Conservation (phyloP, 306 rosid genomes). For the Rosa chinensis region DNA sequence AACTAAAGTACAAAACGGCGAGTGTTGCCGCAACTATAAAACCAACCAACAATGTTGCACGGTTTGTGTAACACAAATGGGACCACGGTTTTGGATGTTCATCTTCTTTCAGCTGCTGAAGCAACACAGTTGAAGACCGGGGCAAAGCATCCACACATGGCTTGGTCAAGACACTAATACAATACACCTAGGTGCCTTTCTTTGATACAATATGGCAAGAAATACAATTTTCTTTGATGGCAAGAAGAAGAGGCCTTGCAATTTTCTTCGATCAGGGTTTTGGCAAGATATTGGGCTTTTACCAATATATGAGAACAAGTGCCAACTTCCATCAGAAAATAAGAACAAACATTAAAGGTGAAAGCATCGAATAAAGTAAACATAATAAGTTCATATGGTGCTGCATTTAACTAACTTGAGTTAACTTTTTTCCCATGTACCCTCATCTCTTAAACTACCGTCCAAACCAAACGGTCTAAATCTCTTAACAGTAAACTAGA, state of each 20-base stretch:
- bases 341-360: neutral
- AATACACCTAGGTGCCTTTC: no score
- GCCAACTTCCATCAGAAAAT: neutral
- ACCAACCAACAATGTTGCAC: no score
- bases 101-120: no score
- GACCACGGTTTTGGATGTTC: no score
- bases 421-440: neutral
- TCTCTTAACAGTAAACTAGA: neutral
- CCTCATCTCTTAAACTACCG: conserved; percentile 2
- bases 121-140: no score
- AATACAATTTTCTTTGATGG: neutral
- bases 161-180: no score
- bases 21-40: no score
- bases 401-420: neutral
- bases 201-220: no score
- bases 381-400: neutral
- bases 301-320: neutral
- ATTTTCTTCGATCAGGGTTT: neutral
- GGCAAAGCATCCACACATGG: no score
- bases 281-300: neutral
- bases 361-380: neutral
- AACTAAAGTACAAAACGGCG: no score
- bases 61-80: no score
- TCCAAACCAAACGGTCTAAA: neutral
- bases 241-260: neutral